Percentiles rank a stretch among this genome's conserved stretches.
Conservation (phyloP, 495 filamentous ascomycete species). For the Neurospora sp. region DNA sequence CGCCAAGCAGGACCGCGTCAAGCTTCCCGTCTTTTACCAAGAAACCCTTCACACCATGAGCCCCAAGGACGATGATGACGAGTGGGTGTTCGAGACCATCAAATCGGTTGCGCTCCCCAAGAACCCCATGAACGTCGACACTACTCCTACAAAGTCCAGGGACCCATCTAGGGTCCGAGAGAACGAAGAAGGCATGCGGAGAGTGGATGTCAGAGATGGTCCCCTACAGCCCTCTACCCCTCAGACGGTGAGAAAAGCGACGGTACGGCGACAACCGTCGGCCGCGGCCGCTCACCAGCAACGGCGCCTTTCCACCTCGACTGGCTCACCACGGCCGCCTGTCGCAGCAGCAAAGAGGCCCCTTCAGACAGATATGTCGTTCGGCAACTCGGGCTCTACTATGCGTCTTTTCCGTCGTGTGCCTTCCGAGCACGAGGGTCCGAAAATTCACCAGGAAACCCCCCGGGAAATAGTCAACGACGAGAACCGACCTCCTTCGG, state of each 20-base stretch:
- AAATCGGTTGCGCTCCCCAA: conserved; percentile 44
- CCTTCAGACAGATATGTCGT: conserved; percentile 71
- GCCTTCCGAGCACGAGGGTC: conserved; percentile 47
- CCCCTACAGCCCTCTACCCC: conserved; percentile 42
- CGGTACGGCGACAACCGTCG: conserved; percentile 44
- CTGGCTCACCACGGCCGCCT: conserved; percentile 35
- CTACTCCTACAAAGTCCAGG: conserved; percentile 28
- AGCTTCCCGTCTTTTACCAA: conserved; percentile 73
- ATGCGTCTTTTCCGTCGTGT: conserved; percentile 83
- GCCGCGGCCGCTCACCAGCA: conserved; percentile 18
- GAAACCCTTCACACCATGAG: conserved; percentile 75
- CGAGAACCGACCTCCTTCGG: conserved; percentile 32
- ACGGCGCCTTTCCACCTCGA: conserved; percentile 24
- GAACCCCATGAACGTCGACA: conserved; percentile 20
- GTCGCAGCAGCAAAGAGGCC: conserved; percentile 61
- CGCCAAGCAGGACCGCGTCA: conserved; percentile 47
- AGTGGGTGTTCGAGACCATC: conserved; percentile 98
- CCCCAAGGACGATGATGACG: conserved; percentile 60
- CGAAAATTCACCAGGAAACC: neutral
- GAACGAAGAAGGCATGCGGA: conserved; percentile 47
- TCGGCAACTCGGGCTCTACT: conserved; percentile 83
- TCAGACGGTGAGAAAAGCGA: conserved; percentile 39
- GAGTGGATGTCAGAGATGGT: conserved; percentile 48
- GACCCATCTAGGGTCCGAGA: conserved; percentile 41
- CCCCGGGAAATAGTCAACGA: conserved; percentile 17